Percentiles rank a stretch among this genome's conserved stretches.
Evolutionary conservation across 2,329 filamentous ascomycete species (phyloP).

Genomic region (Immersiporthe knoxdaviesiana): DNA sequence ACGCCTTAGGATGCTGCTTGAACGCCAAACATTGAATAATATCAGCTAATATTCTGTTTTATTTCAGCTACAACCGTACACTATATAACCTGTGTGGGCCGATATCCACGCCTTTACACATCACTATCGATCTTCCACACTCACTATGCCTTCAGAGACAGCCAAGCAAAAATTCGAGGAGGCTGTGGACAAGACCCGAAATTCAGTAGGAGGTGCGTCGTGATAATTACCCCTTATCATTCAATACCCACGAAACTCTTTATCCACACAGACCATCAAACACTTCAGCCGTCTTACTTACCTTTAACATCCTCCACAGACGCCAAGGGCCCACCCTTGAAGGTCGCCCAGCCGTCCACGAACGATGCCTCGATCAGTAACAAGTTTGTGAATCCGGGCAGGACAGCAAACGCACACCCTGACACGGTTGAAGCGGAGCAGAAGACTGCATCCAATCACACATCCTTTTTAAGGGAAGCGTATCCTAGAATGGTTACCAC

Average conservation of each 20-base stretch:
- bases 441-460: conserved; percentile 8
- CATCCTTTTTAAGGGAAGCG: conserved; percentile 24
- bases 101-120: background rate
- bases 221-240: background rate
- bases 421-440: conserved; percentile 17
- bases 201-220: conserved; percentile 18
- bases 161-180: conserved; percentile 25
- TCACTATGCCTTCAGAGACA: conserved; percentile 10
- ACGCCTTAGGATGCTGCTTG: no score
- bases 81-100: no score
- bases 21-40: no score
- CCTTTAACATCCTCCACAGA: background rate
- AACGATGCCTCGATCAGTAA: conserved; percentile 28
- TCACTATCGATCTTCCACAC: background rate
- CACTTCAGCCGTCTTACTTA: background rate
- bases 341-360: conserved; percentile 18
- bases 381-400: conserved; percentile 21
- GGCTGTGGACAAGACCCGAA: conserved; percentile 19
- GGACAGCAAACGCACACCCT: conserved; percentile 16
- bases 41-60: no score
- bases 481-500: no score
- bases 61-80: no score
- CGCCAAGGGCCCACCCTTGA: conserved; percentile 22
- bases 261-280: no score
- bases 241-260: no score